Evolutionary conservation across 2,329 filamentous ascomycete species (phyloP), one percentile per base, ranked within the genome.

Genomic region (Xylaria sp.): DNA sequence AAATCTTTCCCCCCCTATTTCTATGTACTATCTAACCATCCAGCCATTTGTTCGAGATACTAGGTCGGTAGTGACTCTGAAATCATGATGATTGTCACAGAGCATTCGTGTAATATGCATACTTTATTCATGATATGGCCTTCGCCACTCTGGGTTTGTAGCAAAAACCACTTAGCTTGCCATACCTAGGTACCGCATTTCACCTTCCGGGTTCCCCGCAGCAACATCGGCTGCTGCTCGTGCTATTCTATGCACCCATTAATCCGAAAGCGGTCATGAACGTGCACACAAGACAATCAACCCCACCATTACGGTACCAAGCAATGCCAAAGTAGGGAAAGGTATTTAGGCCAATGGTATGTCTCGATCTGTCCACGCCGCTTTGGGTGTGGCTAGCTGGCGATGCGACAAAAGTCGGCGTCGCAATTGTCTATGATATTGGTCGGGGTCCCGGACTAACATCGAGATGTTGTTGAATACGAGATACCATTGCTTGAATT

Each of bases 171-270:
- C 33, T 7, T 7, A 55, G 46, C 18, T 48, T 18, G 23, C 25
- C 36, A 9, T 18, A 25, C 33, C n/a, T n/a, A n/a, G n/a, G 31
- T 36, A 36, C 33, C 10, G n/a, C 8, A 9, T 46, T 57, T 56
- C 55, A 58, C 12, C 54, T 57, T 36, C 51, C 52, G 62, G 43
- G 60, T 55, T 66, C 58, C 52, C 63, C 64, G 64, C 67, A 69
- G 3, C 48, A 20, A 23, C 52, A 28, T 13, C 52, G 31, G 43
- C 43, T 62, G 31, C 41, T 57, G 31, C 41, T 57, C 55, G 51
- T 62, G 41, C 36, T 62, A 23, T 39, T 52, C 7, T 52, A 60
- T 60, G 58, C 62, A 54, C 20, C 58, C 41, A 23, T 59, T 59
- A 60, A 46, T 39, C 67, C 49, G 20, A 69, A 69, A 59, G 41